These are phyloP conservation scores for Populus nigra DNA, from an alignment of 345 rosid genomes.

Conservation along the genomic window DNA sequence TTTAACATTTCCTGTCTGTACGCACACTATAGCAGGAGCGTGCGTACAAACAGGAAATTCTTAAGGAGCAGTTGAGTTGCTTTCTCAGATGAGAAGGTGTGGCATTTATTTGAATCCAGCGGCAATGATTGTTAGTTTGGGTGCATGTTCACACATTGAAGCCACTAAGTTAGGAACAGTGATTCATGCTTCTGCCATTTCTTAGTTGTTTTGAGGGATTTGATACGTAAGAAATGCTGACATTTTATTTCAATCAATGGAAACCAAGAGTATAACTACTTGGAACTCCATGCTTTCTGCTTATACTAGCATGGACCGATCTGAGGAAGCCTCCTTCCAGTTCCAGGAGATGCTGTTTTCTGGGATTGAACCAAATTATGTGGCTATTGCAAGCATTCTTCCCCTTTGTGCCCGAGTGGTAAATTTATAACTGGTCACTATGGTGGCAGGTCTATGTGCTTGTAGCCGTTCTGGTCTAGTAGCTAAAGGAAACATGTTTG, in stretches of 20 bases:
- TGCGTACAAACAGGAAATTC: slow-evolving; percentile 48
- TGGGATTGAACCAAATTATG: slow-evolving; percentile 57
- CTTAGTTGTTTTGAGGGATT: slow-evolving; percentile 35
- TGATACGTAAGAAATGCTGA: slow-evolving; percentile 50
- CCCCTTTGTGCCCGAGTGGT: slow-evolving; percentile 80
- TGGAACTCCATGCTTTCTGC: slow-evolving; percentile 85
- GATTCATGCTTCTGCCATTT: slow-evolving; percentile 60
- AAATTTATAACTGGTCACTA: slow-evolving; percentile 60
- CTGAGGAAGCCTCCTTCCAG: slow-evolving; percentile 60
- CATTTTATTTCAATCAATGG: slow-evolving; percentile 40
- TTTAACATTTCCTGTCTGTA: no score
- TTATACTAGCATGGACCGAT: slow-evolving; percentile 43
- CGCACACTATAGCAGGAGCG: slow-evolving; percentile 62
- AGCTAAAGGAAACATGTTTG: slow-evolving; percentile 50
- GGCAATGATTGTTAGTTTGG: slow-evolving; percentile 54
- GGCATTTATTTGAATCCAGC: slow-evolving; percentile 47
- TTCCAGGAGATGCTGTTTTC: slow-evolving; percentile 60
- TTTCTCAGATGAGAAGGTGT: slow-evolving; percentile 46
- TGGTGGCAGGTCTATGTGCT: slow-evolving; percentile 76
- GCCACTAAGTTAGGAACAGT: slow-evolving; percentile 53
- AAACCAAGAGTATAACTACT: slow-evolving; percentile 46
- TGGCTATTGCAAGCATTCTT: slow-evolving; percentile 70
- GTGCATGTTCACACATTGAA: slow-evolving; percentile 65
- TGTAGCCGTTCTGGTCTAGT: slow-evolving; percentile 76
- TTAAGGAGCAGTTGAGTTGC: slow-evolving; percentile 44